These are phyloP conservation scores for Ailanthus altissimus DNA, from an alignment of 345 rosid species.

Conservation along the genomic window DNA sequence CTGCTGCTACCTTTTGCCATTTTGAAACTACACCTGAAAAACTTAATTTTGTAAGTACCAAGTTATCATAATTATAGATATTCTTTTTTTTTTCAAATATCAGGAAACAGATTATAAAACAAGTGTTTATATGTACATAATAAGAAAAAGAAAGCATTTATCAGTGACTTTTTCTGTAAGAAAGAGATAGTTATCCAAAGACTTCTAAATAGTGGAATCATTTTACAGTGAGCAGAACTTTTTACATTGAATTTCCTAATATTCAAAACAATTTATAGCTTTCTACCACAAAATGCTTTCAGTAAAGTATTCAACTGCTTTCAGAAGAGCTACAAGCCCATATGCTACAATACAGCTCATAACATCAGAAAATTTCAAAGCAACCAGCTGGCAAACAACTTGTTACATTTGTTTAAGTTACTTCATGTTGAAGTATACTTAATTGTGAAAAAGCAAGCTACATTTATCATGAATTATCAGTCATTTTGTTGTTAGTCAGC, in stretches of 20 bases:
- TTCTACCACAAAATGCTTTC: background rate
- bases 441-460: background rate
- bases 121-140: too few relatives aligned
- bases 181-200: background rate
- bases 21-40: constrained; percentile 19
- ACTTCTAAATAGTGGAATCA: background rate
- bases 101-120: background rate
- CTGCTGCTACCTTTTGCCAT: constrained; percentile 79
- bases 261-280: background rate
- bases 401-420: background rate
- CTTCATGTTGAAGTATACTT: background rate
- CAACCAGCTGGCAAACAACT: background rate
- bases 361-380: background rate
- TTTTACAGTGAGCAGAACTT: too few relatives aligned
- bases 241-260: background rate
- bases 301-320: background rate
- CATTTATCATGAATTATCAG: background rate
- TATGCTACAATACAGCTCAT: background rate
- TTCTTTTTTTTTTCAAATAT: background rate
- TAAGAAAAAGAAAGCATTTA: background rate
- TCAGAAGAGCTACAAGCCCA: background rate
- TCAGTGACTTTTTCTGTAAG: background rate
- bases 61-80: background rate
- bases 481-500: background rate
- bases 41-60: background rate